These are phyloP conservation scores for Annulohypoxylon maeteangense DNA, from an alignment of 495 filamentous ascomycete genomes.

Conservation along the genomic window DNA sequence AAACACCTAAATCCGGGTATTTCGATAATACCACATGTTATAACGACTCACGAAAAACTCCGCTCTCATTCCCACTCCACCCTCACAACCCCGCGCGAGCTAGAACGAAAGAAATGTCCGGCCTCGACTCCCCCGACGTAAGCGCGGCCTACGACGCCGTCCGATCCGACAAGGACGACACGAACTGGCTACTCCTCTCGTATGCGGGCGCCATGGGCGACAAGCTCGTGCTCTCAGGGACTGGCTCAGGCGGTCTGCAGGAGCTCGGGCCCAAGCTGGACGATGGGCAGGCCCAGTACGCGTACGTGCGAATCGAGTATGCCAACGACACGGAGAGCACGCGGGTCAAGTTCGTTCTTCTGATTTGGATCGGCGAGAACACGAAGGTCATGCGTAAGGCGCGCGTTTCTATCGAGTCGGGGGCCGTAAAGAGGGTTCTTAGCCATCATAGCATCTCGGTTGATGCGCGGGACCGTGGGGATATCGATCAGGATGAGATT, in stretches of 20 bases:
- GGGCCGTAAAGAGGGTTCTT: slow-evolving; percentile 66
- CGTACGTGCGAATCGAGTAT: slow-evolving; percentile 67
- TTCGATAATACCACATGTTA: slow-evolving; percentile 32
- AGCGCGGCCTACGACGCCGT: slow-evolving; percentile 60
- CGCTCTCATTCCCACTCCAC: slow-evolving; percentile 8
- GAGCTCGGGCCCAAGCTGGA: slow-evolving; percentile 61
- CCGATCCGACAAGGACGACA: slow-evolving; percentile 65
- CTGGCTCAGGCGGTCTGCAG: slow-evolving; percentile 61
- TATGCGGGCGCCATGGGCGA: slow-evolving; percentile 60
- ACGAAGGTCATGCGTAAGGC: slow-evolving; percentile 70
- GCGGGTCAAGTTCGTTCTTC: slow-evolving; percentile 67
- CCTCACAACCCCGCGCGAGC: not conserved
- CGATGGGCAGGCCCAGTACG: slow-evolving; percentile 63
- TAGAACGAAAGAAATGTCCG: slow-evolving; percentile 64
- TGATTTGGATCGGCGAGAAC: slow-evolving; percentile 66
- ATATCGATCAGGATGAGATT: slow-evolving; percentile 65
- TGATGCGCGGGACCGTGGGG: slow-evolving; percentile 60
- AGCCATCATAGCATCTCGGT: slow-evolving; percentile 64
- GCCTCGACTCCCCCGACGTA: slow-evolving; percentile 58
- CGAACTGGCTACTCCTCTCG: slow-evolving; percentile 67
- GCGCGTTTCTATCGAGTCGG: slow-evolving; percentile 65
- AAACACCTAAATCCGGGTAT: not conserved
- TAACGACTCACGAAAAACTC: slow-evolving; percentile 19
- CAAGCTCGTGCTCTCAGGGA: slow-evolving; percentile 58
- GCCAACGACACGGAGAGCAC: slow-evolving; percentile 68